Evolutionary conservation across 1,139 yeast species (phyloP), one percentile per base, ranked within the genome.

Genomic region (Kodamaea sp.): DNA sequence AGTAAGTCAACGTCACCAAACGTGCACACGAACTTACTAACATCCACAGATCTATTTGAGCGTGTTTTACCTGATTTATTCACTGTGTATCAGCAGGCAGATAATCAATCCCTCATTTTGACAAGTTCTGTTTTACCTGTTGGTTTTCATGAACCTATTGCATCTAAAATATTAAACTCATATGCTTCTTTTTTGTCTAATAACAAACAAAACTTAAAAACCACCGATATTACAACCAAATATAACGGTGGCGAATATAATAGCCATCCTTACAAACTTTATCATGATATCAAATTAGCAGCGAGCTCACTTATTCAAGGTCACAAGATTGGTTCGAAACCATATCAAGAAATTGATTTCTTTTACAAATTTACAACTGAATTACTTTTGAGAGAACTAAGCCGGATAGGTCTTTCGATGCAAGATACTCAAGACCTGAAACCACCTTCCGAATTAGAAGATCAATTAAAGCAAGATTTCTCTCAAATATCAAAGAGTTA

Each of bases 361-460:
- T 83, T 84, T 52, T 88, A 79, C 65, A 81, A 78, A 54, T 80
- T 82, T 50, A 63, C 86, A 3, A 73, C 82, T 1, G 95, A 87
- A 50, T 60, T 87, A 38, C 60, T 89, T 29, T 60, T 88, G 38
- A 77, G 95, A 52, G 97, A 89, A 58, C 72, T 81, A 20, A 70
- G 74, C 26, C 73, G 83, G 45, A 29, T 51, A 11, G 54, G 63
- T 9, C 36, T 49, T 12, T 40, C 48, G 5, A 46, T 55, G 23
- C 64, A 67, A 25, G 47, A 49, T 20, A 43, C 40, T 2, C 27
- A 36, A 6, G 34, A 32, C 6, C 22, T 41, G 4, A 49, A 46
- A 6, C 44, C 42, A 4, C 33, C 46, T 6, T 52, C 63, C 2
- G 72, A 65, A 11, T 54, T 69, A 37, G 71, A 63, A 40, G 41